Percentiles rank a stretch among this genome's conserved stretches.
These are phyloP conservation scores for Ampelocalamus luodianensis DNA, from an alignment of 176 grass and related monocot genomes.

Conservation along the genomic window DNA sequence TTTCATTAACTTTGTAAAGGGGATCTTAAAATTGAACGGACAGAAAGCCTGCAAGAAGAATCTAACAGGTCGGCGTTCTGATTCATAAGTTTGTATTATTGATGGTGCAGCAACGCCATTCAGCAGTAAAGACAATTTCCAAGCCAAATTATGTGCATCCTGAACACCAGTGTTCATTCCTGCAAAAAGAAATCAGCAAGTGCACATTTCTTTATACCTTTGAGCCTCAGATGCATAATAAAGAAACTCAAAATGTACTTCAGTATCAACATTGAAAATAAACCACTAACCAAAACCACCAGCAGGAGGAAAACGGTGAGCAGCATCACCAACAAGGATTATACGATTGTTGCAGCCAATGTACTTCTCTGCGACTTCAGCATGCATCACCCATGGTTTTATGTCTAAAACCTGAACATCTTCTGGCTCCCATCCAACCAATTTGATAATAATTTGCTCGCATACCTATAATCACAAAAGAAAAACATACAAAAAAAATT, in stretches of 20 bases:
- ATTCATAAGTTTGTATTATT: conserved; percentile 83
- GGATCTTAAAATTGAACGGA: conserved; percentile 19
- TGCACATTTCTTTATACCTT: conserved; percentile 2
- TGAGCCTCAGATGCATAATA: conserved; percentile 1
- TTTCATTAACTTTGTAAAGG: conserved; percentile 24
- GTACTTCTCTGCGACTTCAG: conserved; percentile 95
- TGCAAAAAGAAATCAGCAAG: conserved; percentile 49
- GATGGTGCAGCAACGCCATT: conserved; percentile 65
- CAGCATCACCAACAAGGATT: conserved; percentile 88
- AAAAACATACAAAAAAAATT: background rate
- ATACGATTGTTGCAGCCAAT: conserved; percentile 62
- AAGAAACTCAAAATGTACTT: conserved; percentile 15
- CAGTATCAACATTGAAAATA: conserved; percentile 20
- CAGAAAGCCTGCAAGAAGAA: conserved; percentile 39
- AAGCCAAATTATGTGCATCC: conserved; percentile 94
- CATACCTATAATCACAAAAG: conserved; percentile 57
- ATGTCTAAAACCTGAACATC: conserved; percentile 85
- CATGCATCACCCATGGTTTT: conserved; percentile 97
- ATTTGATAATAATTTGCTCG: conserved; percentile 87
- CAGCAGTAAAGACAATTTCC: conserved; percentile 75
- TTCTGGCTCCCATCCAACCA: conserved; percentile 72
- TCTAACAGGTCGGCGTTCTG: conserved; percentile 80
- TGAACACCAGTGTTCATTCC: conserved; percentile 99
- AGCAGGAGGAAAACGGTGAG: conserved; percentile 90
- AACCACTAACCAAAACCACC: conserved; percentile 83